Evolutionary conservation across 108 stramenopile genomes (phyloP), one percentile per base, ranked within the genome.

Genomic region (Fistulifera solaris): DNA sequence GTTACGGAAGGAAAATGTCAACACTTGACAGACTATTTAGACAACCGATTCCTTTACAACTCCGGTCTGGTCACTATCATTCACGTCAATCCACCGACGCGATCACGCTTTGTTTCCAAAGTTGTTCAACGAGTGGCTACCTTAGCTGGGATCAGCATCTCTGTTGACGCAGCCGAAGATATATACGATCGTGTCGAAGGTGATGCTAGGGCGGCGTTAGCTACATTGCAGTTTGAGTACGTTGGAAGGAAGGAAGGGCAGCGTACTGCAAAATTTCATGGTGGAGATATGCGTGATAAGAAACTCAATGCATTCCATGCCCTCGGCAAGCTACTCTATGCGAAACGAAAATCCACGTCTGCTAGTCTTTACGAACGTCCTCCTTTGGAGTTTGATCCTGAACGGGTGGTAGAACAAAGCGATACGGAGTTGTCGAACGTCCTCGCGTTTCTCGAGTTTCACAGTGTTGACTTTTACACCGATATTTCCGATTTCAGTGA

Each of bases 291-390:
- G 25, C 72, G 63, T 27, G 45, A 63, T 23, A 66, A 54, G 85
- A 90, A 60, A 67, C 65, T 10, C 78, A 84, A 87, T 8, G 65
- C 81, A 15, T 94, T 94, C 62, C 93, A 91, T 61, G 82, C 89
- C 0, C 72, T 94, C 44, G 93, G 93, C 1, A 94, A 94, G 57
- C 45, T 91, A 15, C 62, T 94, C 19, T 88, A 94, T 67, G 89
- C 89, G 23, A 94, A 94, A 49, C 76, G 88, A 60, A 48, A 53
- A 52, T 28, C 12, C 35, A 56, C 2, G 40, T 21, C 52, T 24
- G 27, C 46, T 21, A 14, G 24, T 28, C 14, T 40, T 47, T 23
- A 27, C 21, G 51, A 53, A 38, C 38, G 71, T 35, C 71, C 65
- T 26, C 68, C 61, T 15, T 58, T 94, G 43, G 73, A 82, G 27